Percentiles rank a stretch among this genome's conserved stretches.
phyloP scores from a whole-genome alignment of 129 eudicot genomes.

The Rutidosis leptorrhynchoides region DNA sequence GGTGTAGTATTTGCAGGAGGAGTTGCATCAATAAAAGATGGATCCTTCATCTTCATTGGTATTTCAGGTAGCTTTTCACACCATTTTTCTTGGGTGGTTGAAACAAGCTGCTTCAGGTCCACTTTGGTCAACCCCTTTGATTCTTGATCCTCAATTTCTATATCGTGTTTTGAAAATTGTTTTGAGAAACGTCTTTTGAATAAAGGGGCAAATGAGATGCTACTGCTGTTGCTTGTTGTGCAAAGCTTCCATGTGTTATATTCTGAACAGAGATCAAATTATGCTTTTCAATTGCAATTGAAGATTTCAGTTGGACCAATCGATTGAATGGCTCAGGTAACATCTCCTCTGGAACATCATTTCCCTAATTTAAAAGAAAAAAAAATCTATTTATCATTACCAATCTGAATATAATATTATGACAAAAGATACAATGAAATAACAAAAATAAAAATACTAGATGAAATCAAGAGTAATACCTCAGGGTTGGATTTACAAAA shows the following conservation, averaged over 20 bases:
- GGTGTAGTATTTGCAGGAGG: constrained; percentile 66
- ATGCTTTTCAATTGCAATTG: constrained; percentile 9
- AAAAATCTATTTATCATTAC: background rate
- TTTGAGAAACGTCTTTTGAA: constrained; percentile 54
- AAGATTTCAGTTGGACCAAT: constrained; percentile 7
- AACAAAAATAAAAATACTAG: constrained; percentile 2
- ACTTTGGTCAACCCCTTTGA: constrained; percentile 14
- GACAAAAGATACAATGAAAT: background rate
- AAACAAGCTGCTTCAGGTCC: constrained; percentile 15
- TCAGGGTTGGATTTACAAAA: constrained; percentile 57
- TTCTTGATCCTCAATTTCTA: constrained; percentile 17
- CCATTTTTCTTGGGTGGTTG: constrained; percentile 41
- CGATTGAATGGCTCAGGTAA: constrained; percentile 57
- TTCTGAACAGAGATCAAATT: background rate
- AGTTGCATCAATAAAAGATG: constrained; percentile 37
- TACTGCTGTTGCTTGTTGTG: constrained; percentile 24
- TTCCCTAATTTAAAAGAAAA: constrained; percentile 37
- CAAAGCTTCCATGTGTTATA: background rate
- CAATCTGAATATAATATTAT: constrained; percentile 5
- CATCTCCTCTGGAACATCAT: constrained; percentile 63
- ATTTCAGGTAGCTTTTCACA: constrained; percentile 21
- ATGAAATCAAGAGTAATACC: constrained; percentile 36
- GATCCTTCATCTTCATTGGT: constrained; percentile 36
- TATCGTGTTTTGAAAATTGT: constrained; percentile 14
- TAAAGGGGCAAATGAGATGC: constrained; percentile 57